A percentile compares a stretch with the other conserved stretches of the same genome.
These are phyloP conservation scores for Trametes sp. DNA, from an alignment of 1,284 basidiomycete species.

Conservation along the genomic window DNA sequence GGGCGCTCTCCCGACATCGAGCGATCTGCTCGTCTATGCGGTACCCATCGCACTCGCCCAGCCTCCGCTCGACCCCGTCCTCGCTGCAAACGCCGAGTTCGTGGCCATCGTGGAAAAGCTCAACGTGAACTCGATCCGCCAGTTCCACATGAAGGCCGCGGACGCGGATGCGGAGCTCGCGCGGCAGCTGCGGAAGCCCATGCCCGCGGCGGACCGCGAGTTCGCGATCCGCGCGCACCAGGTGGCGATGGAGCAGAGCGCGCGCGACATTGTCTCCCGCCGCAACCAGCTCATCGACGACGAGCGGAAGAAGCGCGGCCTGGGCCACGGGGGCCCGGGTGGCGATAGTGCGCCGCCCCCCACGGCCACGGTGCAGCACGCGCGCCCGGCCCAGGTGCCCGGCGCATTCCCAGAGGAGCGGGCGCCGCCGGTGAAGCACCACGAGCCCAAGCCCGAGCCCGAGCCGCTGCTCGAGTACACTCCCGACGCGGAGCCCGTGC, in stretches of 20 bases:
- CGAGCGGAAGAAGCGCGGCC: constrained; percentile 23
- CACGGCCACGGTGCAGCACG: constrained; percentile 4
- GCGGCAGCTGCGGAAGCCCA: constrained; percentile 30
- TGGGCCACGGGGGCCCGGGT: constrained; percentile 6
- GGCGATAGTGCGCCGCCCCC: constrained; percentile 21
- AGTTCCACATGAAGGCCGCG: constrained; percentile 34
- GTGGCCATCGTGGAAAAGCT: constrained; percentile 21
- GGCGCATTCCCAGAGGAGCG: constrained; percentile 31
- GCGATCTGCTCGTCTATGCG: constrained; percentile 23
- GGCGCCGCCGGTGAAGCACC: neutral
- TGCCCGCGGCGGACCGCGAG: constrained; percentile 26
- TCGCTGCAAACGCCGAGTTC: constrained; percentile 18
- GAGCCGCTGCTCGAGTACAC: constrained; percentile 18
- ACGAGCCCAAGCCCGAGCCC: constrained; percentile 7
- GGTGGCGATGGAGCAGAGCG: constrained; percentile 31
- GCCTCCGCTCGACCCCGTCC: constrained; percentile 13
- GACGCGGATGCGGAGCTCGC: constrained; percentile 36
- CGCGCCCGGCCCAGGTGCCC: constrained; percentile 16
- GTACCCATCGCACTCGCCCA: constrained; percentile 24
- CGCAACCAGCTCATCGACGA: constrained; percentile 23
- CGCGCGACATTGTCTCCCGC: constrained; percentile 26
- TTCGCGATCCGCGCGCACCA: constrained; percentile 27
- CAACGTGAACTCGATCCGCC: constrained; percentile 29
- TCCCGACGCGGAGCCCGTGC: constrained; percentile 15
- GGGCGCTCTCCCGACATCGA: constrained; percentile 3